phyloP scores from a whole-genome alignment of 2,329 filamentous ascomycete genomes.

The Colletotrichum euphorbiae region DNA sequence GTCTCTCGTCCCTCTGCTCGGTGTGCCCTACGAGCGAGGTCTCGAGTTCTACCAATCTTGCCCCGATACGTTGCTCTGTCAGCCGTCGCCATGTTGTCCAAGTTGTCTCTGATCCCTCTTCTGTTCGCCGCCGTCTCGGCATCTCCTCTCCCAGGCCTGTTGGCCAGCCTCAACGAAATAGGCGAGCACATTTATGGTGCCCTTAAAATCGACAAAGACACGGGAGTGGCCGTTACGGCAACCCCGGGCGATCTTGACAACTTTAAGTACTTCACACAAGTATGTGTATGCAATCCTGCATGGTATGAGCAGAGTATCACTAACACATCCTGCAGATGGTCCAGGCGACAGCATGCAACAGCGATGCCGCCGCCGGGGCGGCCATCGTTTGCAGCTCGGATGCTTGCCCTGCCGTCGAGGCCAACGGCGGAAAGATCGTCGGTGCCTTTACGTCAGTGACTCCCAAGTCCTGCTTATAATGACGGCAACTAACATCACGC shows the following conservation, averaged over 20 bases:
- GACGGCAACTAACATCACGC: neutral
- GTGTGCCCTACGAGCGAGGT: slow-evolving; percentile 25
- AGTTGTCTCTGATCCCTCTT: slow-evolving; percentile 37
- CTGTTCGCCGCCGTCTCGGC: slow-evolving; percentile 38
- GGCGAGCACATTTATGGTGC: slow-evolving; percentile 44
- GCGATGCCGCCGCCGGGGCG: slow-evolving; percentile 51
- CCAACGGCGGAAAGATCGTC: slow-evolving; percentile 57
- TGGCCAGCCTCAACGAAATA: slow-evolving; percentile 46
- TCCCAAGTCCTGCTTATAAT: slow-evolving; percentile 40
- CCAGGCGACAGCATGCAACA: slow-evolving; percentile 66
- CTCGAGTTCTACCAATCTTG: slow-evolving; percentile 12
- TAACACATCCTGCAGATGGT: slow-evolving; percentile 50
- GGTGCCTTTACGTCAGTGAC: slow-evolving; percentile 49
- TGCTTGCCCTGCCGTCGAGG: slow-evolving; percentile 58
- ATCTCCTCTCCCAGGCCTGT: slow-evolving; percentile 29
- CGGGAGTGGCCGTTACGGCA: slow-evolving; percentile 40
- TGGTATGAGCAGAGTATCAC: neutral
- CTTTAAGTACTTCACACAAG: slow-evolving; percentile 61
- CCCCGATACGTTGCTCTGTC: neutral
- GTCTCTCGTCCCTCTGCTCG: neutral
- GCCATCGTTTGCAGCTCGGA: slow-evolving; percentile 56
- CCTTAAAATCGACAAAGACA: slow-evolving; percentile 1
- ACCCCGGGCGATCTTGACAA: slow-evolving; percentile 50
- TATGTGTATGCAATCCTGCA: neutral
- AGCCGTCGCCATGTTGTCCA: slow-evolving; percentile 40